Evolutionary conservation across 768 basidiomycete species (phyloP).

Genomic region (Lentinula sp.): DNA sequence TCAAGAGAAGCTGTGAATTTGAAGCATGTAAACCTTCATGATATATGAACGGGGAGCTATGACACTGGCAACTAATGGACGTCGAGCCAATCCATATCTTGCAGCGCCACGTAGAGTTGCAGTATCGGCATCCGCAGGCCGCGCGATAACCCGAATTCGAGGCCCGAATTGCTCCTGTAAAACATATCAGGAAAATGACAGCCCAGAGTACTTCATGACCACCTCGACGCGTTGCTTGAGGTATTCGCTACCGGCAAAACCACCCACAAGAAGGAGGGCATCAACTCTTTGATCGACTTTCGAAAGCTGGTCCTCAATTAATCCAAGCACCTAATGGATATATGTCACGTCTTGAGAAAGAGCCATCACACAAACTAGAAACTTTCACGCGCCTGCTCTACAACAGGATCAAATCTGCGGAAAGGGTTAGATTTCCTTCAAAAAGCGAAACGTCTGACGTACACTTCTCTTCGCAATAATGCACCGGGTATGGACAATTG

Average conservation of each 20-base stretch:
- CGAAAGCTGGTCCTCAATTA: conserved; percentile 71
- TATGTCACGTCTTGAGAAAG: not conserved
- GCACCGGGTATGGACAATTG: conserved; percentile 80
- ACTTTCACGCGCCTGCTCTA: conserved; percentile 53
- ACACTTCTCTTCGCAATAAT: conserved; percentile 69
- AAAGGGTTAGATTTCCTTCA: not conserved
- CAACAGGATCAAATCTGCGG: conserved; percentile 72
- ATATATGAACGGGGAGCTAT: conserved; percentile 81
- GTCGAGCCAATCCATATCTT: conserved; percentile 74
- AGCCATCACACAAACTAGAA: not conserved
- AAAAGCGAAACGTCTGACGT: not conserved
- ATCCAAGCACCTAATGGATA: conserved; percentile 54
- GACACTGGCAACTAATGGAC: conserved; percentile 72
- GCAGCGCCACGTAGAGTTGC: conserved; percentile 88
- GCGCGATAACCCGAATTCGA: conserved; percentile 68
- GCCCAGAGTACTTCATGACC: conserved; percentile 14
- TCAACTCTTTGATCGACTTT: conserved; percentile 68
- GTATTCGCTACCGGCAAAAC: conserved; percentile 84
- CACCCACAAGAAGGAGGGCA: conserved; percentile 85
- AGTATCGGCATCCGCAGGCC: conserved; percentile 83
- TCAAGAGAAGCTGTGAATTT: not conserved
- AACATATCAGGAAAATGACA: not conserved
- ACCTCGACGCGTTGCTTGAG: conserved; percentile 76
- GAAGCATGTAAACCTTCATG: conserved; percentile 56
- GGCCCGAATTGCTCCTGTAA: conserved; percentile 59